phyloP scores from a whole-genome alignment of 345 rosid species.

The Arabidopsis suecica region DNA sequence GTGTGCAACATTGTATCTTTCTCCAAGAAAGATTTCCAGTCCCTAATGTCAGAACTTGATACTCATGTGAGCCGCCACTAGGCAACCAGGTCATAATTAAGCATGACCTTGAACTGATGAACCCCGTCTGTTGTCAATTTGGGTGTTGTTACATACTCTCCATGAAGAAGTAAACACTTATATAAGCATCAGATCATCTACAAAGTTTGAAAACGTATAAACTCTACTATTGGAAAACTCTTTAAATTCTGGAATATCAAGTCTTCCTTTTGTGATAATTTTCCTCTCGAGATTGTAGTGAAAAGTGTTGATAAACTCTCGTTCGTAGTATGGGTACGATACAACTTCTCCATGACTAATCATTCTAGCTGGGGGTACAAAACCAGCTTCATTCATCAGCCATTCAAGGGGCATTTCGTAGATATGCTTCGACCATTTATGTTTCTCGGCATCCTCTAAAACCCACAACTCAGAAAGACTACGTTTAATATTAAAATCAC shows the following conservation, averaged over 20 bases:
- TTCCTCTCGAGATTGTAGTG: not conserved
- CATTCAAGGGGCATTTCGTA: not conserved
- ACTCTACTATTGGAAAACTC: not conserved
- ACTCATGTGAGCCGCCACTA: not conserved
- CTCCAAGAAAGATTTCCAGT: not conserved
- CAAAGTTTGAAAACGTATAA: not conserved
- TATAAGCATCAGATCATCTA: slow-evolving; percentile 10
- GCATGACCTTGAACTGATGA: not conserved
- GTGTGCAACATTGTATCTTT: not conserved
- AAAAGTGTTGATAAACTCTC: no score
- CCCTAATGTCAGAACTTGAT: not conserved
- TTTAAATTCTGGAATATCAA: not conserved
- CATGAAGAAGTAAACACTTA: not conserved
- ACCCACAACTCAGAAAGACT: not conserved
- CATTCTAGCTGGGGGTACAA: not conserved
- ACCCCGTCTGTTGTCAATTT: not conserved
- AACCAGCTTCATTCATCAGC: not conserved
- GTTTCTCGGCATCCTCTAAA: slow-evolving; percentile 2
- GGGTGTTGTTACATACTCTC: not conserved
- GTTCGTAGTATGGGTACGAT: no score
- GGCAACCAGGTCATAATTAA: not conserved
- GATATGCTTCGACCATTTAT: not conserved
- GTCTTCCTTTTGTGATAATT: not conserved
- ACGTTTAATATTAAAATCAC: not conserved
- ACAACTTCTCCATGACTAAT: not conserved